phyloP scores from a whole-genome alignment of 2,329 filamentous ascomycete species.

The Pseudogymnoascus sp. region DNA sequence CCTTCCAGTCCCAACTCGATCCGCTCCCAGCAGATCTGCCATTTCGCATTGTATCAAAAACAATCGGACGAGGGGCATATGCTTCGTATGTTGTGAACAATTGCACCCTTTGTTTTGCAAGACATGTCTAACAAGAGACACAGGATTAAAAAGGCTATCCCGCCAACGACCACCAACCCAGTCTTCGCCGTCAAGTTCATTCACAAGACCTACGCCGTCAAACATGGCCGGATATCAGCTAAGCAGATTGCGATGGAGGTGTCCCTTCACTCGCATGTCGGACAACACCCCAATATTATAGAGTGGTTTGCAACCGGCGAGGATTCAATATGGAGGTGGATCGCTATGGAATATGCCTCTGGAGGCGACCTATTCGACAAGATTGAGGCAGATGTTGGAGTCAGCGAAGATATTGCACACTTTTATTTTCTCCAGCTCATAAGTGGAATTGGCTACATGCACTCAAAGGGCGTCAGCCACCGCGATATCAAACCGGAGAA shows the following conservation, averaged over 20 bases:
- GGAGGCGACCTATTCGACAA: constrained; percentile 98
- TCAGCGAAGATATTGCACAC: constrained; percentile 91
- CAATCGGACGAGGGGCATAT: constrained; percentile 93
- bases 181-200: constrained; percentile 98
- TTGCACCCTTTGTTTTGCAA: constrained; percentile 21
- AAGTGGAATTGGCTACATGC: constrained; percentile 87
- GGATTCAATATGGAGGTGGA: constrained; percentile 86
- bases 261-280: constrained; percentile 80
- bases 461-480: constrained; percentile 91
- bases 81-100: constrained; percentile 65
- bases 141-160: constrained; percentile 76
- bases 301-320: constrained; percentile 85
- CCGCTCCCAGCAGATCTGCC: constrained; percentile 79
- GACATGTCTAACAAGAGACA: constrained; percentile 1
- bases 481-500: constrained; percentile 93
- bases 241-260: constrained; percentile 93
- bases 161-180: constrained; percentile 60
- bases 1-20: constrained; percentile 72
- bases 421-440: constrained; percentile 93
- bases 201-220: constrained; percentile 90
- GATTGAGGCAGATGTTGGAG: constrained; percentile 94
- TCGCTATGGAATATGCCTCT: constrained; percentile 94
- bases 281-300: constrained; percentile 88
- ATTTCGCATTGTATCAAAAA: constrained; percentile 92
- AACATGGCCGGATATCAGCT: constrained; percentile 77